These are phyloP conservation scores for Telfairia occidentalis DNA, from an alignment of 331 rosid species.

Conservation along the genomic window DNA sequence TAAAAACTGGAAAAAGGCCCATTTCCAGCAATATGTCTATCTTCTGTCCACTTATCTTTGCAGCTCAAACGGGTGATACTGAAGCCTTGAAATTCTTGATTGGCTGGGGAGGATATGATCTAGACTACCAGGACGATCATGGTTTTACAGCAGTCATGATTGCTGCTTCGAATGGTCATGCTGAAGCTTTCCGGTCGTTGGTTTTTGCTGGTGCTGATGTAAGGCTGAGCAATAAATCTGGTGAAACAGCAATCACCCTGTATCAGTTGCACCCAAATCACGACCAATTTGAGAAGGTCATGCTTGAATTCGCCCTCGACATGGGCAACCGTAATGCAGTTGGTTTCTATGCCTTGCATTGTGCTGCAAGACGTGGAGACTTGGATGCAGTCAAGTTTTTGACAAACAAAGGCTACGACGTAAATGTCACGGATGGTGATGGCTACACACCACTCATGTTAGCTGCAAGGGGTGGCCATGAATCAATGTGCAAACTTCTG, in stretches of 20 bases:
- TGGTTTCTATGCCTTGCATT: constrained; percentile 79
- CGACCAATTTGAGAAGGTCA: constrained; percentile 71
- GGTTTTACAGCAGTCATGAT: constrained; percentile 77
- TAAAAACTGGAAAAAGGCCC: constrained; percentile 41
- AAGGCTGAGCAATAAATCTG: constrained; percentile 50
- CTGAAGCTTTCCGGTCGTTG: constrained; percentile 62
- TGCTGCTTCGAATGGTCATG: constrained; percentile 60
- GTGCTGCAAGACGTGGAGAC: constrained; percentile 84
- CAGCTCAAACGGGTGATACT: constrained; percentile 54
- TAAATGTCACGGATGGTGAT: constrained; percentile 64
- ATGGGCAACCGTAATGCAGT: constrained; percentile 53
- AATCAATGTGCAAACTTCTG: constrained; percentile 49
- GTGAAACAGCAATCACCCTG: constrained; percentile 62
- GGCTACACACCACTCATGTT: constrained; percentile 81
- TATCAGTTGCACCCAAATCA: constrained; percentile 39
- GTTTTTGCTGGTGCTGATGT: constrained; percentile 88
- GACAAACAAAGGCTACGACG: constrained; percentile 67
- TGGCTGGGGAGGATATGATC: constrained; percentile 36
- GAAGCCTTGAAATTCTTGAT: constrained; percentile 60
- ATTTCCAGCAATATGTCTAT: constrained; percentile 41
- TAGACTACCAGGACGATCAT: constrained; percentile 59
- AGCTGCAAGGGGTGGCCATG: constrained; percentile 85
- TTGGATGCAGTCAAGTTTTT: constrained; percentile 55
- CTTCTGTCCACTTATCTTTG: constrained; percentile 51
- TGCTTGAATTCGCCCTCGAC: constrained; percentile 81